Evolutionary conservation across 2,329 filamentous ascomycete genomes (phyloP).

Genomic region (Stagonosporopsis rhizophila): DNA sequence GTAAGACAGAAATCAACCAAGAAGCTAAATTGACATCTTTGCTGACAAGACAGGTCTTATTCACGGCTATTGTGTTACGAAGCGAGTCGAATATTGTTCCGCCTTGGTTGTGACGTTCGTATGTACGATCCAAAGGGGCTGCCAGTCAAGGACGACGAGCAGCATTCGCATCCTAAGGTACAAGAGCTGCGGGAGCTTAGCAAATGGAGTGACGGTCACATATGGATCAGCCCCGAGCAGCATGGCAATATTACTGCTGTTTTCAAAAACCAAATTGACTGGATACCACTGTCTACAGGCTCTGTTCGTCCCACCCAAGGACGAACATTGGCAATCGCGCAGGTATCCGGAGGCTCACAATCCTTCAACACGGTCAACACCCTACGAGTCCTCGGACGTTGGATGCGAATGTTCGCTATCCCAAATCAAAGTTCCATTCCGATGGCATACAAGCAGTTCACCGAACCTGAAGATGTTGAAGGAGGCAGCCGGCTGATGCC

Average conservation of each 20-base stretch:
- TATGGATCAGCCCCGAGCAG: conserved; percentile 72
- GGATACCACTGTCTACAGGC: conserved; percentile 68
- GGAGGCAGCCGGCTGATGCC: conserved; percentile 61
- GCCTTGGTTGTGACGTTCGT: conserved; percentile 71
- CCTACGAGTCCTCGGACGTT: conserved; percentile 69
- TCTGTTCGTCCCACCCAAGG: conserved; percentile 71
- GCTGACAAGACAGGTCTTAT: conserved; percentile 59
- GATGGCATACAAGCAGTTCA: conserved; percentile 69
- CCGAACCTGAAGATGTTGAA: conserved; percentile 52
- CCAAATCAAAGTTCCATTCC: conserved; percentile 72
- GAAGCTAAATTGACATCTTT: neutral
- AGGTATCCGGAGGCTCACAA: conserved; percentile 70
- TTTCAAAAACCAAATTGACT: conserved; percentile 75
- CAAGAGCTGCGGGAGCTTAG: conserved; percentile 68
- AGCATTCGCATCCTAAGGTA: conserved; percentile 66
- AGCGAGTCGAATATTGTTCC: conserved; percentile 65
- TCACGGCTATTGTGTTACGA: conserved; percentile 67
- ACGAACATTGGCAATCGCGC: conserved; percentile 66
- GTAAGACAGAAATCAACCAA: conserved; percentile 33
- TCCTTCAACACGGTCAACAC: conserved; percentile 73
- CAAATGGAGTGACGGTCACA: conserved; percentile 70
- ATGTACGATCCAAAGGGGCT: conserved; percentile 66
- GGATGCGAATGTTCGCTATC: conserved; percentile 74
- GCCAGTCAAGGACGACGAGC: conserved; percentile 68
- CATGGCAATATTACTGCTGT: conserved; percentile 67